Percentiles rank a stretch among this genome's conserved stretches.
These are phyloP conservation scores for Canna indica DNA, from an alignment of 176 grass and related monocot genomes.

Conservation along the genomic window DNA sequence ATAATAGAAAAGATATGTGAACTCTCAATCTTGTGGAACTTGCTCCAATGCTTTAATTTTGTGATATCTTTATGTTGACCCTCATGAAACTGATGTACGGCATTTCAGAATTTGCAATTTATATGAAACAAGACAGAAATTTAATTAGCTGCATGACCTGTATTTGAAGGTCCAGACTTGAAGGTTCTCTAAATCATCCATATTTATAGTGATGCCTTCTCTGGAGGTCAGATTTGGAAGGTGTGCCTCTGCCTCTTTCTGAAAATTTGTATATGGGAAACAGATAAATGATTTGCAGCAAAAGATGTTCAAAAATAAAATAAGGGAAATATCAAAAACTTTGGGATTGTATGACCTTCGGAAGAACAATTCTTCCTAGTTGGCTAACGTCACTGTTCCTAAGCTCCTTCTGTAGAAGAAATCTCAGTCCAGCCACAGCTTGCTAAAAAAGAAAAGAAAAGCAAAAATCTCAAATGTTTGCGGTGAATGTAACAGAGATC, in stretches of 20 bases:
- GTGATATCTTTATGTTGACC: too few species aligned
- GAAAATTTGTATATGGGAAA: constrained; percentile 16
- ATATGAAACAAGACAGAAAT: background rate
- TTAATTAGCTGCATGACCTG: constrained; percentile 28
- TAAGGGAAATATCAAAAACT: background rate
- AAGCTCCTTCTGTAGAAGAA: constrained; percentile 83
- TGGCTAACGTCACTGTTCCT: constrained; percentile 72
- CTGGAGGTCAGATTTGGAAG: constrained; percentile 54
- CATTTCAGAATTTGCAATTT: background rate
- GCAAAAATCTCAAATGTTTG: constrained; percentile 6
- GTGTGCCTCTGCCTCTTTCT: constrained; percentile 80
- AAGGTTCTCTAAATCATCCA: constrained; percentile 66
- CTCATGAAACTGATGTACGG: too few species aligned
- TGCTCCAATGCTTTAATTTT: too few species aligned
- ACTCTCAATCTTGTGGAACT: too few species aligned
- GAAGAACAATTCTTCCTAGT: constrained; percentile 83
- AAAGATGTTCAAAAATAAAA: background rate
- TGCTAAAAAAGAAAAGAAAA: constrained; percentile 39
- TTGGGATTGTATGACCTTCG: constrained; percentile 45
- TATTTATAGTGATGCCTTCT: constrained; percentile 61
- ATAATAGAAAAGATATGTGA: too few species aligned
- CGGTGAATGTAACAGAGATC: background rate
- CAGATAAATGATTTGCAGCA: background rate
- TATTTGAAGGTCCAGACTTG: constrained; percentile 86
- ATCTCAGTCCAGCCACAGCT: constrained; percentile 48